Evolutionary conservation across 176 grass and related monocot genomes (phyloP).

Genomic region (Rhynchospora breviuscula): DNA sequence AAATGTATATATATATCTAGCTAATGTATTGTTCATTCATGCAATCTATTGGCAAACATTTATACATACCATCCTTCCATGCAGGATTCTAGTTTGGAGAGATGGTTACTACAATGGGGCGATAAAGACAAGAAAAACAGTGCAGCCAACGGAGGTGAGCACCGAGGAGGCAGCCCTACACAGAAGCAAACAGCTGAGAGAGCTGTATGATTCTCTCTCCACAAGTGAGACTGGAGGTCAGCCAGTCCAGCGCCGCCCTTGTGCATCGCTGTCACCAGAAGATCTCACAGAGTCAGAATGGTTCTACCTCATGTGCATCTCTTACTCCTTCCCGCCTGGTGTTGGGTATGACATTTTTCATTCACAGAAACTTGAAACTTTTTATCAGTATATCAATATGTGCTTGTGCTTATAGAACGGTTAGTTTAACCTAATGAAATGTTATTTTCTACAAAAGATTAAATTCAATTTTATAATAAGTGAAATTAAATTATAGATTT

Average conservation of each 20-base stretch:
- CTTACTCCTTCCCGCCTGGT: slow-evolving; percentile 68
- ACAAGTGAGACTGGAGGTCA: slow-evolving; percentile 24
- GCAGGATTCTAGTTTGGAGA: slow-evolving; percentile 59
- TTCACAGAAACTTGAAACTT: neutral
- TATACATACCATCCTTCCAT: too few relatives aligned
- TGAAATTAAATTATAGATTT: too few relatives aligned
- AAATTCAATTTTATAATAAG: too few relatives aligned
- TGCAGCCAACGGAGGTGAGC: slow-evolving; percentile 38
- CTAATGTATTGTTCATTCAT: neutral
- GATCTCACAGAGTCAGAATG: slow-evolving; percentile 89
- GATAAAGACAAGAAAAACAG: slow-evolving; percentile 87
- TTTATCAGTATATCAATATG: neutral
- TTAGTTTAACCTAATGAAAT: neutral
- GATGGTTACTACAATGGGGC: slow-evolving; percentile 85
- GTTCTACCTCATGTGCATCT: slow-evolving; percentile 94
- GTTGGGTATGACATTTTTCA: slow-evolving; percentile 38
- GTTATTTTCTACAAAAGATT: too few relatives aligned
- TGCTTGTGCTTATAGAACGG: neutral
- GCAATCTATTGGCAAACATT: neutral
- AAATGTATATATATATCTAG: neutral
- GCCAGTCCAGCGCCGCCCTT: slow-evolving; percentile 30
- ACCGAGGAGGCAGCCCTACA: slow-evolving; percentile 37
- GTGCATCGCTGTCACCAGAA: slow-evolving; percentile 80
- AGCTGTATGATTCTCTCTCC: slow-evolving; percentile 70
- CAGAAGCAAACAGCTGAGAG: slow-evolving; percentile 65